Evolutionary conservation across 208 protist genomes (phyloP).

Genomic region (Wallacemonas rigidus): DNA sequence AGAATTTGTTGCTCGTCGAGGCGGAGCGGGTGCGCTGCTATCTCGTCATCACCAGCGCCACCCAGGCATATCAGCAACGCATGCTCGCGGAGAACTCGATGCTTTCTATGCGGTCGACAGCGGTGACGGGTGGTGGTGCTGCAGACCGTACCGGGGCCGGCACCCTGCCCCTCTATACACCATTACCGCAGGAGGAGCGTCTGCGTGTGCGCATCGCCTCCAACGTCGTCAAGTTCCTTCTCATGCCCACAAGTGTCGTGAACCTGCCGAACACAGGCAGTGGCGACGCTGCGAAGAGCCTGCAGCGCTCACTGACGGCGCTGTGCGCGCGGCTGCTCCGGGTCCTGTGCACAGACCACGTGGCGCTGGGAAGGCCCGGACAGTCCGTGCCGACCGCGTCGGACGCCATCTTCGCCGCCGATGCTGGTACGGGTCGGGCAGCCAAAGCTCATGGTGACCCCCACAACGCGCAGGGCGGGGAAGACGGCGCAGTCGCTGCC

Average conservation of each 20-base stretch:
- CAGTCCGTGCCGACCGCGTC: conserved; percentile 5
- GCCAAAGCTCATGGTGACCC: no score
- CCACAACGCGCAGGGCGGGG: no score
- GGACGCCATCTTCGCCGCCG: not conserved
- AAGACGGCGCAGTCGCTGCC: not conserved
- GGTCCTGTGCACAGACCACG: conserved; percentile 38
- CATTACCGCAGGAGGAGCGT: conserved; percentile 66
- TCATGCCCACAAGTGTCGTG: conserved; percentile 77
- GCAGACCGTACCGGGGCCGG: not conserved
- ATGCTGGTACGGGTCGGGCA: not conserved
- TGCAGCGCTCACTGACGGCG: conserved; percentile 41
- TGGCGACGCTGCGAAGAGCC: conserved; percentile 21
- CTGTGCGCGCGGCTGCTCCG: conserved; percentile 37
- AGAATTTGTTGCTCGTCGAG: conserved; percentile 64
- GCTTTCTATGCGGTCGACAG: conserved; percentile 2
- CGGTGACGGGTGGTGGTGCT: not conserved
- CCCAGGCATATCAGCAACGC: conserved; percentile 28
- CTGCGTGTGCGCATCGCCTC: conserved; percentile 57
- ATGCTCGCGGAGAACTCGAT: conserved; percentile 17
- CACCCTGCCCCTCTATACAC: conserved; percentile 31
- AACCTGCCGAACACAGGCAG: conserved; percentile 24
- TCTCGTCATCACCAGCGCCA: conserved; percentile 50
- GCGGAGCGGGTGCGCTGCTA: conserved; percentile 71
- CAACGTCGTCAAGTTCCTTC: conserved; percentile 85
- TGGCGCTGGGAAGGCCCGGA: conserved; percentile 6